These are phyloP conservation scores for Strobilomyces echinocephalus DNA, from an alignment of 768 basidiomycete species.

Conservation along the genomic window DNA sequence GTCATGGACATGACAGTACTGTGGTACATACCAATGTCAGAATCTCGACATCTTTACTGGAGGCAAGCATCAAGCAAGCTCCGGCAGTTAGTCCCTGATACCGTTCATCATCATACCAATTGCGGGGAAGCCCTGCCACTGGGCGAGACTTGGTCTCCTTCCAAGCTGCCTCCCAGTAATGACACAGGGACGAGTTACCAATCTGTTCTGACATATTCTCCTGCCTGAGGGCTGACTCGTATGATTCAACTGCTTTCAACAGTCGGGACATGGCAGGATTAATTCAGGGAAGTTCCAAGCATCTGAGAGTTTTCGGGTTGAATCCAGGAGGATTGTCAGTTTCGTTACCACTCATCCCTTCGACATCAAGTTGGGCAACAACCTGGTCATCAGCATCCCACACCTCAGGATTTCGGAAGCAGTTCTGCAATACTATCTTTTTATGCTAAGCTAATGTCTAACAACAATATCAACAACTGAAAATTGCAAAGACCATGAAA, in stretches of 20 bases:
- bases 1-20: too few relatives aligned
- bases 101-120: not conserved
- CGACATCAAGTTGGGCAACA: too few relatives aligned
- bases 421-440: too few relatives aligned
- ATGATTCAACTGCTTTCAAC: not conserved
- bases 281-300: not conserved
- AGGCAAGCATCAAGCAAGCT: not conserved
- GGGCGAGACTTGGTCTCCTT: not conserved
- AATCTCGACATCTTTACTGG: too few relatives aligned
- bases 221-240: not conserved
- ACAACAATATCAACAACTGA: too few relatives aligned
- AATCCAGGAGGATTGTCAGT: not conserved
- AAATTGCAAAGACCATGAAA: too few relatives aligned
- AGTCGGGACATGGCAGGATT: not conserved
- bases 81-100: not conserved
- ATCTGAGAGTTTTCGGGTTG: not conserved
- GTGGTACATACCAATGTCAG: too few relatives aligned
- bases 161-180: not conserved
- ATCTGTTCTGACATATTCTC: not conserved
- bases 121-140: not conserved
- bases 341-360: constrained; percentile 11
- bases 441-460: too few relatives aligned
- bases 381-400: too few relatives aligned
- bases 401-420: not conserved
- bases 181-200: not conserved